Evolutionary conservation across 2,329 filamentous ascomycete species (phyloP).

Genomic region (Penicillium brevicompactum): DNA sequence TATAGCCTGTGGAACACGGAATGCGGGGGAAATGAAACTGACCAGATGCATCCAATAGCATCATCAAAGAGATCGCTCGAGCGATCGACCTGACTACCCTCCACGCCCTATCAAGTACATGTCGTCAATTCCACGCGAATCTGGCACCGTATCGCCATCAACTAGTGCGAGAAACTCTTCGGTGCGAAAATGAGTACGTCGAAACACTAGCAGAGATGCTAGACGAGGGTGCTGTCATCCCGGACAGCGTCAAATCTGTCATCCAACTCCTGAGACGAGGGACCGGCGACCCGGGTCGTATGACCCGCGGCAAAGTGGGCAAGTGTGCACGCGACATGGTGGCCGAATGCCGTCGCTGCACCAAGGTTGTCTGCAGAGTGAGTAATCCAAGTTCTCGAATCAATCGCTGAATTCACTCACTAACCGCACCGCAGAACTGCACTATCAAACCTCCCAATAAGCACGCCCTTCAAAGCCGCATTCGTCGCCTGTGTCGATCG

Average conservation of each 20-base stretch:
- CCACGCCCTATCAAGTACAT: constrained; percentile 79
- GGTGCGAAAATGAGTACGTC: constrained; percentile 71
- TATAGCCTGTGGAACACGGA: constrained; percentile 7
- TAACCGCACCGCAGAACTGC: constrained; percentile 68
- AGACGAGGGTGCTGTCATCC: constrained; percentile 45
- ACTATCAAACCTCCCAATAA: constrained; percentile 77
- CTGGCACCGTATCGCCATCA: constrained; percentile 77
- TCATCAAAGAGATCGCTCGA: constrained; percentile 73
- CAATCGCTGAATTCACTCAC: neutral
- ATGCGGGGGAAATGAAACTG: constrained; percentile 8
- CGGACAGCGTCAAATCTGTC: constrained; percentile 35
- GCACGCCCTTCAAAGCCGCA: constrained; percentile 68
- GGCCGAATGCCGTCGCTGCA: constrained; percentile 76
- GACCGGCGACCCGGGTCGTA: constrained; percentile 34
- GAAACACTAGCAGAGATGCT: constrained; percentile 39
- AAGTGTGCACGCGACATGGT: constrained; percentile 88
- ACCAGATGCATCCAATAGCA: constrained; percentile 53
- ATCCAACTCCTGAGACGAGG: constrained; percentile 32
- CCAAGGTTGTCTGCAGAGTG: constrained; percentile 78
- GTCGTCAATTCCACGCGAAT: constrained; percentile 74
- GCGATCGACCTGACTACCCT: constrained; percentile 85
- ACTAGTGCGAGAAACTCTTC: constrained; percentile 74
- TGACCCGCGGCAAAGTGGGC: constrained; percentile 69
- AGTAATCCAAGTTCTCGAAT: constrained; percentile 29
- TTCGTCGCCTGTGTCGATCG: constrained; percentile 76